Base-by-base conservation (phyloP, 352 stramenopile genomes). In the Pythium biforme region DNA sequence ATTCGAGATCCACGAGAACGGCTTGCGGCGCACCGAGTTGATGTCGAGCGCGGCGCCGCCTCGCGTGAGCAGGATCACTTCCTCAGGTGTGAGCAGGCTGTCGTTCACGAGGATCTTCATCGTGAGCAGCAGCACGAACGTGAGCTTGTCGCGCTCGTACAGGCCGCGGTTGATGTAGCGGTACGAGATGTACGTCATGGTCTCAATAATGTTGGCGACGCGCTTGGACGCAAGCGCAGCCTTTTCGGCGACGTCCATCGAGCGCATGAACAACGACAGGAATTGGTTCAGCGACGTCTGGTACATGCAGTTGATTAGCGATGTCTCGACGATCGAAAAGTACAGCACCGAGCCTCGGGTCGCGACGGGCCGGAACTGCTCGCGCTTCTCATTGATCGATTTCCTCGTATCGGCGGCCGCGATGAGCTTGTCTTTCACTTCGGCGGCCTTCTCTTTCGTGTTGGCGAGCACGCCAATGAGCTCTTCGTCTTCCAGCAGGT, bases 281-380 rank as follows among this genome's bases (percentile, higher is more conserved):
- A 99, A 99, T 79, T 99, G 97, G 60, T 95, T 96, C 39, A 99
- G 73, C 11, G 94, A 99, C 33, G 97, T 99, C 81, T 99, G 97
- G 81, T 99, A 99, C 97, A 99, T 99, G 62, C 95, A 97, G 74
- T 99, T 99, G 47, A 99, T 97, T 47, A 98, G 68, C 54, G 91
- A 98, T 59, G 98, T 98, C 73, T 99, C 97, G 25, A 99, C 97
- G 60, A 99, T 98, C 4, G 92, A 97, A 69, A 99, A 99, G 66
- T 99, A 99, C 0, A 99, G 75, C 22, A 99, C 95, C 9, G 95
- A 98, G 58, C 96, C 97, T 31, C 97, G 86, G 12, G 93, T 99
- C n/a, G 97, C 97, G 8, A 99, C 97, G 3, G 97, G 94, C 20
- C 97, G 89, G 81, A 99, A 99, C 76, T 99, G 95, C 59, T 99